Conservation (phyloP, 805 yeast species). For the Cyberlindnera maritima region DNA sequence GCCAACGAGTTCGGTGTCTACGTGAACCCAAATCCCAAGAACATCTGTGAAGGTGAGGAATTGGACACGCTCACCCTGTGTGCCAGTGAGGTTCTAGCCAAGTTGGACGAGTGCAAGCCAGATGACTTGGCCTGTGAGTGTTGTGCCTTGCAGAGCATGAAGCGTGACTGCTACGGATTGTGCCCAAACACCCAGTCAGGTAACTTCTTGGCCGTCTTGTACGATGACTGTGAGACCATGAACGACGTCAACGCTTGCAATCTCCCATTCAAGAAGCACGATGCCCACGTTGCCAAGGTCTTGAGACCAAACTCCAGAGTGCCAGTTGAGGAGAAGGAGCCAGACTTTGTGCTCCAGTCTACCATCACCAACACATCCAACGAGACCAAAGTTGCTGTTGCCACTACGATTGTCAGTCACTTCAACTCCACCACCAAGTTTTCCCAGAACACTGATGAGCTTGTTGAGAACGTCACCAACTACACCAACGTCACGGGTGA, state of each 20-base stretch:
- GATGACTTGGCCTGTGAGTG: slow-evolving; percentile 56
- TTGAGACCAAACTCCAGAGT: slow-evolving; percentile 26
- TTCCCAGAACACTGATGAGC: not conserved
- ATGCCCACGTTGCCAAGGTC: slow-evolving; percentile 30
- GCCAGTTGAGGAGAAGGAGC: slow-evolving; percentile 27
- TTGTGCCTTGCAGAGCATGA: slow-evolving; percentile 50
- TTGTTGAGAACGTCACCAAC: slow-evolving; percentile 1
- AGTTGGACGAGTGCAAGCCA: slow-evolving; percentile 48
- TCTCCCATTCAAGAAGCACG: slow-evolving; percentile 46
- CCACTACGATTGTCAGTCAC: not conserved
- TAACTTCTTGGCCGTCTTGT: slow-evolving; percentile 43
- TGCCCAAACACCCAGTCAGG: slow-evolving; percentile 48
- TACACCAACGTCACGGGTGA: slow-evolving; percentile 1
- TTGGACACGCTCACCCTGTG: slow-evolving; percentile 40
- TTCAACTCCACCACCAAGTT: not conserved
- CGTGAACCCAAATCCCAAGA: slow-evolving; percentile 45
- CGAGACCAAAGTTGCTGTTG: slow-evolving; percentile 1
- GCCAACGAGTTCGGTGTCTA: slow-evolving; percentile 39
- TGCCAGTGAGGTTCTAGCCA: slow-evolving; percentile 44
- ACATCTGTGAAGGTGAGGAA: slow-evolving; percentile 44
- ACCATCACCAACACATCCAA: slow-evolving; percentile 19
- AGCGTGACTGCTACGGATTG: slow-evolving; percentile 42
- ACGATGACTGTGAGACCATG: slow-evolving; percentile 43
- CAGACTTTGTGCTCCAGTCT: slow-evolving; percentile 24
- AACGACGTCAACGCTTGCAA: slow-evolving; percentile 50